Percentiles rank a stretch among this genome's conserved stretches.
These are phyloP conservation scores for Elsinoe australis DNA, from an alignment of 2,329 filamentous ascomycete species.

Conservation along the genomic window DNA sequence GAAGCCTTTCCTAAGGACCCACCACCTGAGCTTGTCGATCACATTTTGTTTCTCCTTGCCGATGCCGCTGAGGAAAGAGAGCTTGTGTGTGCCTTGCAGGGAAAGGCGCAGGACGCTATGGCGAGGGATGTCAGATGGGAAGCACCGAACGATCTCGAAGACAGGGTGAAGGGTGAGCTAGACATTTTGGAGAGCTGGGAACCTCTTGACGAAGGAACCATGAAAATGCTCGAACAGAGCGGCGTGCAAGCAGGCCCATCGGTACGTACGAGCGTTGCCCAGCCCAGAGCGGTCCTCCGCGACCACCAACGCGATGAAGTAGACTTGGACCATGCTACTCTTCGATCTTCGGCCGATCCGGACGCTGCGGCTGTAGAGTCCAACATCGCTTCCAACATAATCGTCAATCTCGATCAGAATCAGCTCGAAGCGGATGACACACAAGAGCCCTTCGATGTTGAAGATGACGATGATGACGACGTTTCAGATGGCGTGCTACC, in stretches of 20 bases:
- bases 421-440: background rate
- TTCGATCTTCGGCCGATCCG: too few relatives aligned
- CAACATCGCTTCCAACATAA: constrained; percentile 7
- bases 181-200: constrained; percentile 3
- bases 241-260: too few relatives aligned
- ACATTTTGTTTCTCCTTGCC: constrained; percentile 7
- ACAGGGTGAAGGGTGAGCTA: background rate
- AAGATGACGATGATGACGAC: background rate
- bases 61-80: constrained; percentile 8
- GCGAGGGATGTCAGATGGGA: background rate
- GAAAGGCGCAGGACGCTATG: constrained; percentile 6
- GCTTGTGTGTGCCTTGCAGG: constrained; percentile 5
- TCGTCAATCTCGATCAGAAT: background rate
- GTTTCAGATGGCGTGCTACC: too few relatives aligned
- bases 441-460: background rate
- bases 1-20: constrained; percentile 4
- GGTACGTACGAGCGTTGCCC: too few relatives aligned
- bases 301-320: too few relatives aligned
- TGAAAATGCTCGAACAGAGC: constrained; percentile 2
- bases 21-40: background rate
- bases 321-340: background rate
- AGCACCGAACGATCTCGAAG: background rate
- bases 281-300: too few relatives aligned
- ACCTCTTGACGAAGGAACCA: background rate
- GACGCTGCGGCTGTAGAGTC: background rate